Evolutionary conservation across 768 basidiomycete genomes (phyloP), one percentile per base, ranked within the genome.

Genomic region (Collybia nuda): DNA sequence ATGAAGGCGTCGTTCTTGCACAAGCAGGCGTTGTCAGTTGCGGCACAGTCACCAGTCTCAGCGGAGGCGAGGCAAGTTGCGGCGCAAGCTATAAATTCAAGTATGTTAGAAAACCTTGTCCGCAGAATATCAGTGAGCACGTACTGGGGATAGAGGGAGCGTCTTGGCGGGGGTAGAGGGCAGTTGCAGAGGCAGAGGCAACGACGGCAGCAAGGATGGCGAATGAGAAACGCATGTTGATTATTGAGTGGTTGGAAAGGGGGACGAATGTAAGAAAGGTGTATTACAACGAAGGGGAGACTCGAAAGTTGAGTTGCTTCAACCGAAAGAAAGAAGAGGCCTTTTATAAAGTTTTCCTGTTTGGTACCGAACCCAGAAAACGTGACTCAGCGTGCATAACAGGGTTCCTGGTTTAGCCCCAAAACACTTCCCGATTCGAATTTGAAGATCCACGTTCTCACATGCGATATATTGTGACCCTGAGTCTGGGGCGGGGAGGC

Each of bases 141-240:
- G 32, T 60, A 77, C 76, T 35, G 38, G 76, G 73, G 48, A 69
- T 58, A 5, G 32, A 4, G 12, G 32, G 32, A 11, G 32, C 24
- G 24, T 3, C 32, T 56, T 76, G 76, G 48, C 76, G 73, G 17
- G 65, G 58, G 35, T 62, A 18, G 44, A 74, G 56, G 47, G 44
- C 39, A 23, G 65, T 64, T 42, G 77, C 71, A 42, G 69, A 65
- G 47, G 64, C 68, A 40, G 72, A 68, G 57, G 74, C 66, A 60
- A 72, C 71, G 59, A 70, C 66, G 56, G 77, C 63, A 62, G 71
- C 56, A 54, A 72, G 50, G 51, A 73, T 49, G 51, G 69, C 62
- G 56, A 74, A 37, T 51, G 76, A 65, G 73, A 79, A 78, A 64
- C 77, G 83, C 85, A 87, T 87, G 48, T 42, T 76, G 56, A 48